Evolutionary conservation across 2,329 filamentous ascomycete species (phyloP), one percentile per base, ranked within the genome.

Genomic region (Madurella fahalii): DNA sequence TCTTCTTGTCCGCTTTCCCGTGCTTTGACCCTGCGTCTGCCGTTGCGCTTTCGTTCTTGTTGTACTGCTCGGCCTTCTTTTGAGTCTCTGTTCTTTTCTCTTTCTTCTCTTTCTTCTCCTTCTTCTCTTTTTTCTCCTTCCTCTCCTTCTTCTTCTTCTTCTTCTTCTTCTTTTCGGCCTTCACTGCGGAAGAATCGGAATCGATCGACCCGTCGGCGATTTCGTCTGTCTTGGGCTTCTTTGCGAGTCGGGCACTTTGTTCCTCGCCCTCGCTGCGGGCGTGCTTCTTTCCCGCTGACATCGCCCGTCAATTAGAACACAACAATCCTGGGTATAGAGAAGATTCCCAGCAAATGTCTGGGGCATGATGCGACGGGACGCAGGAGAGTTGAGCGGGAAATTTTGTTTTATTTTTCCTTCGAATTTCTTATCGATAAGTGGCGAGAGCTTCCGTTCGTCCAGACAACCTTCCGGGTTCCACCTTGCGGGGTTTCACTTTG

Each of bases 101-200:
- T 47, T 61, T 61, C 39, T 62, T 58, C 2, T 61, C 52, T 34
- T 61, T 59, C 9, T 61, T 68, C 18, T 68, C 66, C 58, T 68
- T 71, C 0, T 60, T 48, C 63, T 66, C 69, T 42, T 64, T 64
- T 55, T 65, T 66, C 61, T 65, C 66, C 58, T 57, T 63, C 55
- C 47, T 61, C 60, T 43, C 59, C 54, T 52, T 37, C 1, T 56
- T 32, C 30, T 65, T 59, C 25, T 58, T 60, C 46, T 62, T 56
- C 56, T 68, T 67, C 49, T 64, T 68, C 65, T 72, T 71, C 69
- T 75, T 75, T 60, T 63, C 59, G 43, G 56, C 44, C 50, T 58
- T 63, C 48, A 57, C 34, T 2, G 51, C 49, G 12, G 52, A 30
- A 43, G 61, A 53, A 18, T 63, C 59, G 40, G 68, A 54, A 39